A percentile compares a stretch with the other conserved stretches of the same genome.
These are phyloP conservation scores for Coniosporium apollinis DNA, from an alignment of 495 filamentous ascomycete species.

Conservation along the genomic window DNA sequence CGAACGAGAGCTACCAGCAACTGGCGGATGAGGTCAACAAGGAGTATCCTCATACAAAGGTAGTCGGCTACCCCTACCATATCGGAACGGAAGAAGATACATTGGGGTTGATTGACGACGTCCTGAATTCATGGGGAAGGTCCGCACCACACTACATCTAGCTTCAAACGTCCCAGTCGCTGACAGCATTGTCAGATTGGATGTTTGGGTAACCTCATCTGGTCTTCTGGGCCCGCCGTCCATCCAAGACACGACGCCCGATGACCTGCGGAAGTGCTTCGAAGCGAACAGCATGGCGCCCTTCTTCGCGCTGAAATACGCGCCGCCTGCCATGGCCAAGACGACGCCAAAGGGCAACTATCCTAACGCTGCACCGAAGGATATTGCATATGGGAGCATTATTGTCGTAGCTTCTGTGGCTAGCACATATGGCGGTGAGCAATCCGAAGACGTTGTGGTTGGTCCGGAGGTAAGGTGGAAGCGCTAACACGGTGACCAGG, in stretches of 20 bases:
- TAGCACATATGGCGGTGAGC: constrained; percentile 34
- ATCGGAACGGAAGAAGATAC: constrained; percentile 40
- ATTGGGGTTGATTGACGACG: constrained; percentile 41
- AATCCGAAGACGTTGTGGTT: neutral
- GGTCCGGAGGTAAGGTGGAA: neutral
- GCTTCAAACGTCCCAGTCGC: neutral
- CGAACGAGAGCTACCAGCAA: constrained; percentile 14
- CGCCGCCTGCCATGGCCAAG: constrained; percentile 45
- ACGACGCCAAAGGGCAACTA: constrained; percentile 33
- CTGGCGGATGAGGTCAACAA: constrained; percentile 24
- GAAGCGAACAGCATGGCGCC: constrained; percentile 41
- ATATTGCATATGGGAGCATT: constrained; percentile 39
- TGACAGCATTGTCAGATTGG: constrained; percentile 22
- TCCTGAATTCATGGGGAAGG: constrained; percentile 38
- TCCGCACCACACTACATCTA: constrained; percentile 2
- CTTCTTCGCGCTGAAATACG: constrained; percentile 47
- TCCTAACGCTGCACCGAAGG: constrained; percentile 42
- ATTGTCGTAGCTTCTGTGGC: constrained; percentile 39
- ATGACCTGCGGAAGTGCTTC: constrained; percentile 36
- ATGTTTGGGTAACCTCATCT: constrained; percentile 41
- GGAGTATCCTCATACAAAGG: constrained; percentile 33
- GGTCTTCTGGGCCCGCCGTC: constrained; percentile 39
- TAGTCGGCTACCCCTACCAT: constrained; percentile 41
- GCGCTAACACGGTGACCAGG: constrained; percentile 9
- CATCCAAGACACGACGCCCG: constrained; percentile 34